Percentiles rank a stretch among this genome's conserved stretches.
phyloP scores from a whole-genome alignment of 345 rosid genomes.

The Syzygium aromaticum region DNA sequence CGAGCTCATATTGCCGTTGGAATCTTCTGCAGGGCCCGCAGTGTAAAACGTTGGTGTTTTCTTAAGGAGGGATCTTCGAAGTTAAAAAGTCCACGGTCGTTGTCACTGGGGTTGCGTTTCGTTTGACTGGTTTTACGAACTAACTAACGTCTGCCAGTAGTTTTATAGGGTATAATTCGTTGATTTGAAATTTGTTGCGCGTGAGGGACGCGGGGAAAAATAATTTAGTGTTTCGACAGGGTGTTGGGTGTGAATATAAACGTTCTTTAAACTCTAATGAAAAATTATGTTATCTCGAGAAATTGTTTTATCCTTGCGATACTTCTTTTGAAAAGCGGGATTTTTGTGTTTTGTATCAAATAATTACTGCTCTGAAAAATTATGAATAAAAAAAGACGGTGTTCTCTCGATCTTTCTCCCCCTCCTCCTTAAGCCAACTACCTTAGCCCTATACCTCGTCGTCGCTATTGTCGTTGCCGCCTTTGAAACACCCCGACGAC shows the following conservation, averaged over 20 bases:
- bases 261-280: not conserved
- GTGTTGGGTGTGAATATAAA: not conserved
- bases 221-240: not conserved
- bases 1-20: not conserved
- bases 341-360: not conserved
- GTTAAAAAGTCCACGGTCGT: not conserved
- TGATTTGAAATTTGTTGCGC: not conserved
- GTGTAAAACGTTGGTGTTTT: not conserved
- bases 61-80: not conserved
- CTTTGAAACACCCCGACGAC: not conserved
- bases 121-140: not conserved
- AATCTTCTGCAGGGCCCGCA: not conserved
- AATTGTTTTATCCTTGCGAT: not conserved
- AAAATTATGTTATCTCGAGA: not conserved
- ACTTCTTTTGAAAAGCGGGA: not conserved
- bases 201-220: not conserved
- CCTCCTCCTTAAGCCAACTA: not conserved
- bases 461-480: not conserved
- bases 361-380: not conserved
- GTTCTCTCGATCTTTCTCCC: not conserved
- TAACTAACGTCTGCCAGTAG: not conserved
- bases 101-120: not conserved
- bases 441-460: not conserved
- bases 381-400: not conserved
- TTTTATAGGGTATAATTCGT: not conserved